These are phyloP conservation scores for Oxalis stricta DNA, from an alignment of 441 rosid species.

Conservation along the genomic window DNA sequence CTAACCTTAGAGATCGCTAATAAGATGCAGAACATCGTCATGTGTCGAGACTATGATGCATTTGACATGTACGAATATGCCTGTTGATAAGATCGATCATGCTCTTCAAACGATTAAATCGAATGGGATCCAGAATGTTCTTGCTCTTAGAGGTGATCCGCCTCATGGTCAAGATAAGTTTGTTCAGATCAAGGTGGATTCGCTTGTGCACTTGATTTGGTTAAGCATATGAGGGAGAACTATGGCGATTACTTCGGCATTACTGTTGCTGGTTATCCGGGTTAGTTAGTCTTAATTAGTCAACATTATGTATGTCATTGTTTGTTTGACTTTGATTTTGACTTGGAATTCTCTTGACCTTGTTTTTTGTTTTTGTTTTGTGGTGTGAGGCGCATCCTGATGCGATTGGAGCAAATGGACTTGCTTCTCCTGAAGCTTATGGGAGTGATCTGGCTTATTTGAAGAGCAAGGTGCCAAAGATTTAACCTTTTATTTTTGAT, in stretches of 20 bases:
- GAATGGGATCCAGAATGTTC: slow-evolving; percentile 91
- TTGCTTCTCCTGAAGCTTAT: slow-evolving; percentile 57
- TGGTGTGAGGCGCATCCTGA: slow-evolving; percentile 89
- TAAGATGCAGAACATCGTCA: slow-evolving; percentile 83
- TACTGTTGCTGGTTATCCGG: slow-evolving; percentile 98
- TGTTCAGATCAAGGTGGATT: slow-evolving; percentile 90
- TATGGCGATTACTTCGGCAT: slow-evolving; percentile 89
- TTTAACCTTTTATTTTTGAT: neutral
- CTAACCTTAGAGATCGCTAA: slow-evolving; percentile 86
- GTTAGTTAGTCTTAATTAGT: no score
- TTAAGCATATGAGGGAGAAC: slow-evolving; percentile 54
- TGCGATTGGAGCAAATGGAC: slow-evolving; percentile 51
- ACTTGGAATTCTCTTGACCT: no score
- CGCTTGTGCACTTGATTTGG: slow-evolving; percentile 89
- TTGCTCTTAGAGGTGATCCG: slow-evolving; percentile 94
- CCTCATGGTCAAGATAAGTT: slow-evolving; percentile 96
- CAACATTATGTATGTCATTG: neutral
- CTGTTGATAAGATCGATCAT: slow-evolving; percentile 79
- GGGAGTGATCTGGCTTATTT: slow-evolving; percentile 76
- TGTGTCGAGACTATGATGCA: slow-evolving; percentile 99
- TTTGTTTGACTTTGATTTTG: neutral
- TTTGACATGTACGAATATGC: slow-evolving; percentile 96
- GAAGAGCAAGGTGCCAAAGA: slow-evolving; percentile 53
- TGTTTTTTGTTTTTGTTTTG: neutral
- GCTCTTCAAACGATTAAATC: slow-evolving; percentile 71